Evolutionary conservation across 2,329 filamentous ascomycete genomes (phyloP), one percentile per base, ranked within the genome.

Genomic region (Fusarium sulawesiense): DNA sequence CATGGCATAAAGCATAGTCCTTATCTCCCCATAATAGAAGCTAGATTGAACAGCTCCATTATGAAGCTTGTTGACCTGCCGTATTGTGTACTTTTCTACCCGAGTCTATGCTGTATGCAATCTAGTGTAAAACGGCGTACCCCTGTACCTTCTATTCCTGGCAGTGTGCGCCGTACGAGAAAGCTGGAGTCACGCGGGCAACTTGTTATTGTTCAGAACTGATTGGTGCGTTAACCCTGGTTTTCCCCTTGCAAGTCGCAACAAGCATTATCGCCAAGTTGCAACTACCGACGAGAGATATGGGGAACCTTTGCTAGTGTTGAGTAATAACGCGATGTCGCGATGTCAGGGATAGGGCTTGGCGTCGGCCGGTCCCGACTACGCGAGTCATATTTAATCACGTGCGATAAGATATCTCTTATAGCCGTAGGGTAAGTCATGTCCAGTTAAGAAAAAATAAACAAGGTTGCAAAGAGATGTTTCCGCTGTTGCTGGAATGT

Each of bases 101-200:
- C 29, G 60, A 32, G 23, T 5, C 51, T 60, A 30, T 44, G 34
- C 54, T 47, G 6, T 25, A 40, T 18, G 14, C 6, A 27, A 9
- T 13, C 48, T 64, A 64, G 61, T 64, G 40, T 13, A 41, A 44
- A 44, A 10, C 42, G 14, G 12, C 12, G 18, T 7, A 51, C n/a
- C 53, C 40, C 32, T 49, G 53, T 42, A 64, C 61, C 61, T 64
- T 64, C 61, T 44, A 9, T 58, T 40, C 42, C 40, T 27, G 60
- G 62, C 29, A 65, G 32, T 27, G 6, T 30, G 2, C 46, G 32
- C 62, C 60, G 62, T 58, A 64, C 60, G 60, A 64, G 59, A 49
- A 37, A 37, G 18, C 18, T 37, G 34, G 34, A 37, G 34, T 37
- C 34, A 37, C 6, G 34, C 34, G 34, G 10, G 0, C 0, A n/a